Base-by-base conservation (phyloP, 768 basidiomycete species). In the Pisolithus sp. region DNA sequence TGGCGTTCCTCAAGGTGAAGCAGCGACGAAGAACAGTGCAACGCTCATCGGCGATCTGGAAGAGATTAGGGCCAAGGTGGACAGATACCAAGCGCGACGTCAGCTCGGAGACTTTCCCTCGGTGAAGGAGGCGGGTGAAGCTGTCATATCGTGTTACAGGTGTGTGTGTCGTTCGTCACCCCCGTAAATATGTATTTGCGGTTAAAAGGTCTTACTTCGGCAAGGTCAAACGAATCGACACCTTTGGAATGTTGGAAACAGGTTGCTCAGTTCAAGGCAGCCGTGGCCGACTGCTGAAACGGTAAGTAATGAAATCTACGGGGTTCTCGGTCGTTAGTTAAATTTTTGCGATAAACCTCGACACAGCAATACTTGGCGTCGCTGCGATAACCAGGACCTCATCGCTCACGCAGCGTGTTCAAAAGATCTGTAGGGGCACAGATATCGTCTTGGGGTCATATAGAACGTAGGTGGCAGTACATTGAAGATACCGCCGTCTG, bases 141-240 rank as follows among this genome's bases (percentile, higher is more conserved):
- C 77, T 20, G 76, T 92, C 31, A 73, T 81, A 3, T 73, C 78
- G n/a, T 93, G 91, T 67, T 93, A 91, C 72, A 78, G 66, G 91
- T 86, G 54, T 46, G 80, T 69, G 5, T 34, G 13, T 34, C 8
- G 53, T 40, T 18, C 57, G 24, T 24, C 49, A 46, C 23, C 28
- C 9, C n/a, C 23, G 17, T 47, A 40, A 15, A 48, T 28, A 36
- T 53, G 21, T 44, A 13, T 15, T 34, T 34, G 34, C 15, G 34
- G 12, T 13, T 34, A 34, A 13, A 15, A 1, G 5, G 34, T 15
- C 4, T 31, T 34, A 13, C 13, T 34, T 13, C 34, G 34, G 13
- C 34, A 13, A 73, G 73, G 54, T 59, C 59, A 20, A 69, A 91
- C 61, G 61, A 71, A 4, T 65, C 69, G 1, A 78, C 75, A 1